Base-by-base conservation (phyloP, 179 eudicot species). In the Spergularia azorica region DNA sequence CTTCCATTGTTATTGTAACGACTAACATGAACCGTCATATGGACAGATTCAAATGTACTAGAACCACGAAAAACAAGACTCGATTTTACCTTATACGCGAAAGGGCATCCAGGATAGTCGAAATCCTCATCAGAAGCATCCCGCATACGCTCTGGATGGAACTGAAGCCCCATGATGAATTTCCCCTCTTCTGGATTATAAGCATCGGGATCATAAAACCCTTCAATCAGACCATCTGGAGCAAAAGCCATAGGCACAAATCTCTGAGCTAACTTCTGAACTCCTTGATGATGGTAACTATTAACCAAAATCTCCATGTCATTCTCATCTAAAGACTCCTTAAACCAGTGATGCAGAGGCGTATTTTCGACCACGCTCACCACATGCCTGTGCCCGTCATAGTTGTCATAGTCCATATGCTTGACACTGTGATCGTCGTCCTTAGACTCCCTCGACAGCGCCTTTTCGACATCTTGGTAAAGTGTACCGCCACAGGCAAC, bases 281-380 rank as follows among this genome's bases (percentile, higher is more conserved):
- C 95, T 1, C 98, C 98, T 80, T 95, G 98, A 68, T 95, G 98
- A 48, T 95, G 98, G 73, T 95, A 95, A 66, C 98, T 95, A 79
- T 95, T 95, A 8, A 93, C 98, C 83, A 77, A 15, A 71, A 95
- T 86, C 81, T 89, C 90, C 98, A 82, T 89, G 9, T 79, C 71
- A 21, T 74, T 83, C 18, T 80, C 87, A 13, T 84, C 88, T 64
- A 91, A 85, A 8, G 92, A 88, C 32, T 90, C 93, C 59, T 74
- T 79, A 43, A 95, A 95, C 98, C 98, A 95, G 18, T 70, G 54
- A 64, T 88, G 86, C 83, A 95, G 75, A 0, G 98, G 98, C 3
- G 97, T 93, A 17, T 85, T 72, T 67, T 86, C 85, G 9, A 89
- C 82, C 36, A 95, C 90, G 74, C 78, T 85, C 15, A 93, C 97